phyloP scores from a whole-genome alignment of 768 basidiomycete genomes.

The Xerocomellus dryophilus region DNA sequence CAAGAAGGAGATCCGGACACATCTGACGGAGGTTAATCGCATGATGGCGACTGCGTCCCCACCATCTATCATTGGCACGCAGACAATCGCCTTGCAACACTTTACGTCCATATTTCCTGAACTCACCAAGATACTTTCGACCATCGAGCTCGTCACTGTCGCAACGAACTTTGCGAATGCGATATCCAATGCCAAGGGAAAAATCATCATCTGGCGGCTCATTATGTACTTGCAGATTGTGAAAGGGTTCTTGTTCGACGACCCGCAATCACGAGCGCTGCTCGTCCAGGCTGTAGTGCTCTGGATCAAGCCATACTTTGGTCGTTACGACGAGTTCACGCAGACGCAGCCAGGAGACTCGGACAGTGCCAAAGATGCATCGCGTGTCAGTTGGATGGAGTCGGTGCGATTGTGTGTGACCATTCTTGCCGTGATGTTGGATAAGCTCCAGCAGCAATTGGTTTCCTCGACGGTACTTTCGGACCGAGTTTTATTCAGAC shows the following conservation, averaged over 20 bases:
- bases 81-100: constrained; percentile 90
- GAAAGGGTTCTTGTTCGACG: constrained; percentile 84
- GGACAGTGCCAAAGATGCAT: constrained; percentile 63
- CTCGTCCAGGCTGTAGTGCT: constrained; percentile 85
- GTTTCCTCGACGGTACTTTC: constrained; percentile 60
- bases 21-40: constrained; percentile 76
- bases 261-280: constrained; percentile 69
- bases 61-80: constrained; percentile 90
- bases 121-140: constrained; percentile 74
- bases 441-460: constrained; percentile 80
- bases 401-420: constrained; percentile 86
- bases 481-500: constrained; percentile 59
- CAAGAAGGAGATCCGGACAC: constrained; percentile 75
- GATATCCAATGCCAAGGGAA: constrained; percentile 72
- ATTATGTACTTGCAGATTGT: constrained; percentile 93
- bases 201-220: constrained; percentile 89
- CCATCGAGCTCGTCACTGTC: constrained; percentile 81
- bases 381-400: constrained; percentile 87
- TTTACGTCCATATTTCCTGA: constrained; percentile 91
- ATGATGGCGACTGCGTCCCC: constrained; percentile 85
- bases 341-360: constrained; percentile 63
- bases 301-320: constrained; percentile 96
- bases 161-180: constrained; percentile 87
- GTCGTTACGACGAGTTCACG: constrained; percentile 80
- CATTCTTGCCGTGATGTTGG: constrained; percentile 84